phyloP scores from a whole-genome alignment of 768 basidiomycete species.

The Boletus sp. region DNA sequence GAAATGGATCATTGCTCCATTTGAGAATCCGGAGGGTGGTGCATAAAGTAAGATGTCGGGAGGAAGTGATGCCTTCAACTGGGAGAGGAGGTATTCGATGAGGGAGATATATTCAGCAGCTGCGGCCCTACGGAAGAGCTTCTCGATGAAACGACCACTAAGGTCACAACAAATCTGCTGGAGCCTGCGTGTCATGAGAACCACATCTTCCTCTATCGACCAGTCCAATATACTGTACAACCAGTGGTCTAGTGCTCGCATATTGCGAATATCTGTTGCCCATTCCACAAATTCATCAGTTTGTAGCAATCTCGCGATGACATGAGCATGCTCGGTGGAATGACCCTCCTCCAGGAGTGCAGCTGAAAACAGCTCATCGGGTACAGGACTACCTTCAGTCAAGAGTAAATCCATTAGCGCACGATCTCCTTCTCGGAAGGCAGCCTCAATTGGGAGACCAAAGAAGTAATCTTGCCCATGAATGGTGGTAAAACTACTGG shows the following conservation, averaged over 20 bases:
- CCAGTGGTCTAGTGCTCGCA: fast-evolving
- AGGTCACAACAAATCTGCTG: background rate
- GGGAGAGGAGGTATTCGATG: no score
- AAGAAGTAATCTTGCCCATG: background rate
- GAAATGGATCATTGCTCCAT: no score
- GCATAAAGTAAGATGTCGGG: no score
- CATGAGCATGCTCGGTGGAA: background rate
- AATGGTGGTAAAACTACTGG: background rate
- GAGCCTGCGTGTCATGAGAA: background rate
- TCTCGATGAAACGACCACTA: background rate
- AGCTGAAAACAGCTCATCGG: background rate
- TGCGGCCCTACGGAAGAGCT: background rate
- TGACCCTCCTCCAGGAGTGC: no score
- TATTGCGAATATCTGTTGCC: background rate
- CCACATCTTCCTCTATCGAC: background rate
- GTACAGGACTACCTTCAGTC: background rate
- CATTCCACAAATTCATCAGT: background rate
- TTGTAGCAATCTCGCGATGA: background rate
- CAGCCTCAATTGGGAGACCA: background rate
- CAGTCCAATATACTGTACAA: no score
- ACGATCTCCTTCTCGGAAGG: background rate
- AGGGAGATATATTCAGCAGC: no score
- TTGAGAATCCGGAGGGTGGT: no score
- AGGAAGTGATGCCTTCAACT: no score
- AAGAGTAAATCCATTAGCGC: background rate